Conservation (phyloP, 1,139 yeast species). For the Lodderomyces parapsilosis region DNA sequence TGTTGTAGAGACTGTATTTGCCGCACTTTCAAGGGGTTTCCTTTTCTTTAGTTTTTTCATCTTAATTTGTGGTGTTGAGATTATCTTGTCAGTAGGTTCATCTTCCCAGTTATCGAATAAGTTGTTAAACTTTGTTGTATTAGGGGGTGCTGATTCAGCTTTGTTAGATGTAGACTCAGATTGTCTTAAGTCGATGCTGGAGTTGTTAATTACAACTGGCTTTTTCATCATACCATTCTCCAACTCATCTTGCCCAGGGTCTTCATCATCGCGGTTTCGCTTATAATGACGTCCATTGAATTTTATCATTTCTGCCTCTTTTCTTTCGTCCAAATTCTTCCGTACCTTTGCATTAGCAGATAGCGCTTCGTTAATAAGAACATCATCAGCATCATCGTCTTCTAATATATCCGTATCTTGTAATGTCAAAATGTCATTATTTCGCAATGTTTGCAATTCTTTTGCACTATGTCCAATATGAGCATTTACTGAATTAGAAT, state of each 20-base stretch:
- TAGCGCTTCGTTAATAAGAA: conserved; percentile 45
- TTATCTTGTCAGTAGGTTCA: conserved; percentile 38
- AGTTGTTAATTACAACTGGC: conserved; percentile 9
- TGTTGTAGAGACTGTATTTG: conserved; percentile 14
- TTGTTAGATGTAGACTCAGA: conserved; percentile 12
- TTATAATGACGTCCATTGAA: conserved; percentile 25
- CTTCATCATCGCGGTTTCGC: conserved; percentile 11
- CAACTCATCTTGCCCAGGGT: conserved; percentile 17
- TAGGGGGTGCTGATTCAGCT: conserved; percentile 3
- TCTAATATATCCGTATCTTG: conserved; percentile 58
- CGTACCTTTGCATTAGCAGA: conserved; percentile 28
- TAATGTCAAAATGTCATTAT: conserved; percentile 62
- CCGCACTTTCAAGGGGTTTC: conserved; percentile 14
- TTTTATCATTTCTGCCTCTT: conserved; percentile 25
- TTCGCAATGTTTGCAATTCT: conserved; percentile 37
- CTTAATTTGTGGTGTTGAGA: conserved; percentile 25
- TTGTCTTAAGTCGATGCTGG: conserved; percentile 2
- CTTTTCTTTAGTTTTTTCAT: conserved; percentile 47
- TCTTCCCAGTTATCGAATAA: conserved; percentile 27
- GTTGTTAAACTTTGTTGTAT: conserved; percentile 11
- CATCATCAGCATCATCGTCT: conserved; percentile 28
- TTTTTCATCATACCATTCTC: conserved; percentile 11
- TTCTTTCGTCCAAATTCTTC: conserved; percentile 22
- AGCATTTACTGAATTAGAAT: conserved; percentile 15
- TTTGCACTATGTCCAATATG: conserved; percentile 45